Evolutionary conservation across 2,329 filamentous ascomycete genomes (phyloP), one percentile per base, ranked within the genome.

Genomic region (Beauveria sp.): DNA sequence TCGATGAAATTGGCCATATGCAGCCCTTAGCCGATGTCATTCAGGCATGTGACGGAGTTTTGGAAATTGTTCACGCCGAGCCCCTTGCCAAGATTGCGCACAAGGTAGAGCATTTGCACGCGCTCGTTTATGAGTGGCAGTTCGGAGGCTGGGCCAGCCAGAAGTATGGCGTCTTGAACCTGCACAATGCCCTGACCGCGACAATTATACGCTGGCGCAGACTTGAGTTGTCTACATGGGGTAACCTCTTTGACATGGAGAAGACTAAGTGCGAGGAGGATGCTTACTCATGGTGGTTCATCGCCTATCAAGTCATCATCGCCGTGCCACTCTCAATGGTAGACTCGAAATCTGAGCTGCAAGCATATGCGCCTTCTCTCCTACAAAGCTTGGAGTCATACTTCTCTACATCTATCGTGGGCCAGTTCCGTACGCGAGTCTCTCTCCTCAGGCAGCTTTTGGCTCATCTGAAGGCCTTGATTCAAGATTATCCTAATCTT

Each of bases 221-320:
- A 63, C 79, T 99, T 38, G 95, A 99, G 70, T 79, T 99, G 28
- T 89, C 90, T 0, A 97, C 93, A 0, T 99, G 95, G 95, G 87
- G 90, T 42, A 89, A 88, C 47, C 75, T 99, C 3, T 88, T 99
- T 63, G 91, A 96, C 66, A 86, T 90, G 72, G 95, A 99, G 73
- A 81, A 86, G 43, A 81, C 84, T 58, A 91, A 89, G 68, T 92
- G 87, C 67, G 79, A 87, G 24, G 83, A 90, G 54, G 88, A 91
- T 69, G 92, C 93, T 2, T 87, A 86, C 67, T 88, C 89, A 18
- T 99, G 95, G 95, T 99, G 93, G 88, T 99, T 97, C 68, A 83
- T 98, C 63, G 92, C 93, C 1, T 99, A 97, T 69, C 91, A 98
- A 73, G 91, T 88, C 5, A 85, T 96, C 47, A 83, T 99, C 66